Conservation (phyloP, 2,329 filamentous ascomycete genomes). For the Macrophomina pseudophaseolina region DNA sequence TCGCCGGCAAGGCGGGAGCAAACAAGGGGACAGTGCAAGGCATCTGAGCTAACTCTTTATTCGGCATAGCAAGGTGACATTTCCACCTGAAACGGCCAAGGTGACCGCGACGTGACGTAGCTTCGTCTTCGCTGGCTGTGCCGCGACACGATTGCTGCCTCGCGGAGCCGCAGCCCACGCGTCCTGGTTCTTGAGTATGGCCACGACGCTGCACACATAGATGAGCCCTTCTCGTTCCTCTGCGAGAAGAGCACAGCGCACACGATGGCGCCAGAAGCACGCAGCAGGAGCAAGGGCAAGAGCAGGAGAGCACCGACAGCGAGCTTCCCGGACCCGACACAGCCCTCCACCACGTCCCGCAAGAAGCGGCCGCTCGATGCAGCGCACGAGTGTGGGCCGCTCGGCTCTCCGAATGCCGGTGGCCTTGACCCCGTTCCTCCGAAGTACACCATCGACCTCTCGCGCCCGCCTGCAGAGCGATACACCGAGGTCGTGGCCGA, state of each 20-base stretch:
- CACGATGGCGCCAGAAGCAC: slow-evolving; percentile 19
- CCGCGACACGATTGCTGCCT: neutral
- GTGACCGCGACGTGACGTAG: slow-evolving; percentile 1
- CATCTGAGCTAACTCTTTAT: neutral
- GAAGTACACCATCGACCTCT: slow-evolving; percentile 59
- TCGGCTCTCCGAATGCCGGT: neutral
- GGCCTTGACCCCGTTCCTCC: slow-evolving; percentile 35
- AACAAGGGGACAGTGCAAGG: neutral
- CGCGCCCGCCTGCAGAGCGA: slow-evolving; percentile 57
- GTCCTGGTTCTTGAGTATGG: too few relatives aligned
- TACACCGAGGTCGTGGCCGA: slow-evolving; percentile 56
- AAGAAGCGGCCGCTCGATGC: neutral
- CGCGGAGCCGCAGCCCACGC: neutral
- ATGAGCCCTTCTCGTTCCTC: too few relatives aligned
- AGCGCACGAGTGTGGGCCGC: neutral
- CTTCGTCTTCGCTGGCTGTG: neutral
- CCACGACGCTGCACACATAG: too few relatives aligned
- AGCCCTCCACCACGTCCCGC: neutral
- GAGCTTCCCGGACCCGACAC: slow-evolving; percentile 13
- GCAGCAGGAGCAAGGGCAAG: neutral
- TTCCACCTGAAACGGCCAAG: slow-evolving; percentile 9
- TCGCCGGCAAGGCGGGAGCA: neutral
- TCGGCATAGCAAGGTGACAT: neutral
- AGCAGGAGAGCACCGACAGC: slow-evolving; percentile 17
- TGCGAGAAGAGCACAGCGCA: neutral